Conservation (phyloP, 202 grass and related monocot species). For the Panicum hallii region DNA sequence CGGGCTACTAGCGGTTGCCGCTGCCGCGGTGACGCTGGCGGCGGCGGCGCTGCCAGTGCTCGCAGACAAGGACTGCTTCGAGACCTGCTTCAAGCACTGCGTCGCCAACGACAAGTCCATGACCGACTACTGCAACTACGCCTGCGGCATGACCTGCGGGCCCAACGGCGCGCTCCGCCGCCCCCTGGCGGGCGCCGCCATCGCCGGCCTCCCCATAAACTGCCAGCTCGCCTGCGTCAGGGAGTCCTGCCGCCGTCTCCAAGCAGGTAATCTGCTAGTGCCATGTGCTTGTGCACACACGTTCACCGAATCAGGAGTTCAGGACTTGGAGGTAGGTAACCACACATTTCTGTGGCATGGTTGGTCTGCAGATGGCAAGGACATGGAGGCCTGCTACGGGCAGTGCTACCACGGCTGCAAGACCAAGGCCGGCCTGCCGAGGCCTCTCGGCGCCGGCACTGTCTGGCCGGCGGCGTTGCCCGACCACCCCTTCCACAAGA, state of each 20-base stretch:
- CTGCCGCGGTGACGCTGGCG: neutral
- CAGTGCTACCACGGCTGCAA: slow-evolving; percentile 14
- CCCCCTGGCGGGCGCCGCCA: neutral
- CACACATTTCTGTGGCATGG: neutral
- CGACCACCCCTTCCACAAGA: slow-evolving; percentile 13
- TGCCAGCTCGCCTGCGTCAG: slow-evolving; percentile 8
- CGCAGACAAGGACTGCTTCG: slow-evolving; percentile 45
- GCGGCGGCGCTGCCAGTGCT: neutral
- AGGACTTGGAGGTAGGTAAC: no score
- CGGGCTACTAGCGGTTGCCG: neutral
- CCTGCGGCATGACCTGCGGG: slow-evolving; percentile 57
- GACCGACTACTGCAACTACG: slow-evolving; percentile 60
- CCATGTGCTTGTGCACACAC: neutral
- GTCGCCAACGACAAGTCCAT: slow-evolving; percentile 43
- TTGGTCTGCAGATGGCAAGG: slow-evolving; percentile 1
- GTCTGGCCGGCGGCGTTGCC: neutral
- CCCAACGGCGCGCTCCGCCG: neutral
- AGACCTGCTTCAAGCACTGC: slow-evolving; percentile 53
- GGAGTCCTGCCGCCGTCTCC: neutral
- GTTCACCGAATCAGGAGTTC: neutral
- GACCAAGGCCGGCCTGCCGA: slow-evolving; percentile 1
- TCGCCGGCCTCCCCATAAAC: neutral
- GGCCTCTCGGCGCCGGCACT: slow-evolving; percentile 21
- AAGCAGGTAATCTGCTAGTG: neutral
- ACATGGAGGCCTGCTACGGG: slow-evolving; percentile 17